Evolutionary conservation across 2,329 filamentous ascomycete species (phyloP).

Genomic region (Exophiala calicioides): DNA sequence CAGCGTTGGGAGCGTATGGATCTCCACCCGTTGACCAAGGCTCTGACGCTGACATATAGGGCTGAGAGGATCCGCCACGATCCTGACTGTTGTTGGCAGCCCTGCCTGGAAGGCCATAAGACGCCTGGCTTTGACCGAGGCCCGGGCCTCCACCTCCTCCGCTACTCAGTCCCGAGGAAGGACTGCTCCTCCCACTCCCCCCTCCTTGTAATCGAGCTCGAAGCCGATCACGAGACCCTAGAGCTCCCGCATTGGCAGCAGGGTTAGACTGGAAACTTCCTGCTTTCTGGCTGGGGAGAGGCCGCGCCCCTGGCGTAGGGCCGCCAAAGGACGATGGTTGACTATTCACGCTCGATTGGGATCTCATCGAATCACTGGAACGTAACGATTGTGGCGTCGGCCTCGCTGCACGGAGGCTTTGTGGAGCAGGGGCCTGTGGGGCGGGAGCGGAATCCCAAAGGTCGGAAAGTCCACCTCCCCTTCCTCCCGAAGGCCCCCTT

Average conservation of each 20-base stretch:
- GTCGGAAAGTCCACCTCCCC: constrained; percentile 56
- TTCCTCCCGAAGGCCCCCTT: constrained; percentile 41
- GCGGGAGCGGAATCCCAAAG: constrained; percentile 55
- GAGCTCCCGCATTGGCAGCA: constrained; percentile 38
- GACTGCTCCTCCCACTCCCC: constrained; percentile 29
- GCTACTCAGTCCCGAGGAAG: constrained; percentile 20
- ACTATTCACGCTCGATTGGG: constrained; percentile 19
- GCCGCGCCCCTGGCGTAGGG: constrained; percentile 48
- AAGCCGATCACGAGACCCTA: constrained; percentile 59
- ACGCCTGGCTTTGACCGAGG: too few relatives aligned
- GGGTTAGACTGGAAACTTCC: constrained; percentile 70
- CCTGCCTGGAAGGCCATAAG: constrained; percentile 18
- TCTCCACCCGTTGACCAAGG: constrained; percentile 30
- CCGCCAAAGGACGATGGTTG: constrained; percentile 10
- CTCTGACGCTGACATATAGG: constrained; percentile 31
- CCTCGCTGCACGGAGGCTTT: constrained; percentile 27
- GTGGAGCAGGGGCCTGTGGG: constrained; percentile 28
- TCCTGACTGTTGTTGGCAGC: constrained; percentile 8
- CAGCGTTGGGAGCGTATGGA: constrained; percentile 18
- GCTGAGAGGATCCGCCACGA: constrained; percentile 22
- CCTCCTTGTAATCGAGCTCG: constrained; percentile 78
- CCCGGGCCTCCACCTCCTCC: constrained; percentile 10
- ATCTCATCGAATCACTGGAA: constrained; percentile 20
- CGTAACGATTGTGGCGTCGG: constrained; percentile 36
- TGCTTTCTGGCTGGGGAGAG: constrained; percentile 70